phyloP scores from a whole-genome alignment of 192 early-diverging fungal species.

The Umbelopsis sp. region DNA sequence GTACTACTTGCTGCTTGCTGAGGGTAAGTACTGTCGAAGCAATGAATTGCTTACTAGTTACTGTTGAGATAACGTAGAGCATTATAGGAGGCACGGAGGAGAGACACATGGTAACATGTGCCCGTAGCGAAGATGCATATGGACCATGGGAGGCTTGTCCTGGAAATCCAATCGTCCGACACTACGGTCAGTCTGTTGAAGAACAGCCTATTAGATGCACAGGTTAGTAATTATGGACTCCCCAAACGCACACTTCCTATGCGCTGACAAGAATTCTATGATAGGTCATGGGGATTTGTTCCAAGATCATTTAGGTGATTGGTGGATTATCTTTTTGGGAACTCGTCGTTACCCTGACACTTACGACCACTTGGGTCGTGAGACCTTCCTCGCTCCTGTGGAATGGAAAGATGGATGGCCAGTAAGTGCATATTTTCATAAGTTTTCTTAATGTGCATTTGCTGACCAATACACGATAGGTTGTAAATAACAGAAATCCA shows the following conservation, averaged over 20 bases:
- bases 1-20: conserved; percentile 15
- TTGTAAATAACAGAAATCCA: neutral
- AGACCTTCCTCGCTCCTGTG: conserved; percentile 18
- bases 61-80: neutral
- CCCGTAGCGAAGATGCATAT: conserved; percentile 14
- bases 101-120: conserved; percentile 21
- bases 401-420: conserved; percentile 14
- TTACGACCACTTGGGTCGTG: conserved; percentile 11
- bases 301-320: conserved; percentile 16
- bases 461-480: neutral
- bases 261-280: neutral
- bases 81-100: conserved; percentile 22
- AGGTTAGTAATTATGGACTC: neutral
- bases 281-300: conserved; percentile 25
- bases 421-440: neutral
- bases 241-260: neutral
- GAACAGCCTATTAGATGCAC: neutral
- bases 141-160: conserved; percentile 19
- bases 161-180: conserved; percentile 4
- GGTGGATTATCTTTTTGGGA: conserved; percentile 20
- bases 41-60: neutral
- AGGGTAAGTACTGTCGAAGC: neutral
- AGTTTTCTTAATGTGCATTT: neutral
- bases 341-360: neutral
- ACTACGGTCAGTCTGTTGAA: neutral